phyloP scores from a whole-genome alignment of 2,329 filamentous ascomycete genomes.

The Cordyceps fumosorosea region DNA sequence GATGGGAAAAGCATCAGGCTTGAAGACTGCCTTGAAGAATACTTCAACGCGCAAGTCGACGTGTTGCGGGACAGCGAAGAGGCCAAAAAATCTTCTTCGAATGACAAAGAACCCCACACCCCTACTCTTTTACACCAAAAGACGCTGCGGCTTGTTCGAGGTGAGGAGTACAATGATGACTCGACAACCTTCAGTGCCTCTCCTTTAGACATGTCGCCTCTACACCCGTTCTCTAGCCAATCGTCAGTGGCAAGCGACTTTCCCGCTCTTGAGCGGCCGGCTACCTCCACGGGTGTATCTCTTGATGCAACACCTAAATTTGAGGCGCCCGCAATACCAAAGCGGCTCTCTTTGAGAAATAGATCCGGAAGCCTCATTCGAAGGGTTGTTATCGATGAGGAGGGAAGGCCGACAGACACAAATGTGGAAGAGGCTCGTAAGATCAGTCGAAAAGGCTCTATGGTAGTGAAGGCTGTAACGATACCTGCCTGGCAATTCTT shows the following conservation, averaged over 20 bases:
- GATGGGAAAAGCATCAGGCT: constrained; percentile 67
- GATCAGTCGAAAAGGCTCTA: constrained; percentile 40
- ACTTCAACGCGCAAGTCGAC: constrained; percentile 91
- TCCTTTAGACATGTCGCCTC: constrained; percentile 24
- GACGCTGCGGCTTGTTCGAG: constrained; percentile 29
- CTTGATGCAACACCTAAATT: neutral
- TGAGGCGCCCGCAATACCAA: constrained; percentile 24
- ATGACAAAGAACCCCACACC: constrained; percentile 21
- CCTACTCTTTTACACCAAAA: constrained; percentile 24
- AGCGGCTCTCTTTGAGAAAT: constrained; percentile 31
- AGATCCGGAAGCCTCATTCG: constrained; percentile 57
- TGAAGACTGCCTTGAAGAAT: constrained; percentile 86
- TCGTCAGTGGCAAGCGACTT: constrained; percentile 3
- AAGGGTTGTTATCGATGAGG: constrained; percentile 47
- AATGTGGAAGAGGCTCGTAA: constrained; percentile 35
- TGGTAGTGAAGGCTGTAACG: constrained; percentile 69
- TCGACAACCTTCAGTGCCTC: constrained; percentile 29
- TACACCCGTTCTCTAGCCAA: constrained; percentile 7
- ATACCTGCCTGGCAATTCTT: constrained; percentile 99
- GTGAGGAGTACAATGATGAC: constrained; percentile 26
- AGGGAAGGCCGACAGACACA: constrained; percentile 38
- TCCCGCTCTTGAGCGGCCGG: constrained; percentile 1
- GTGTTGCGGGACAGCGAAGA: constrained; percentile 67
- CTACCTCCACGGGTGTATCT: neutral
- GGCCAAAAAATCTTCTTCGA: constrained; percentile 37